A percentile compares a stretch with the other conserved stretches of the same genome.
Evolutionary conservation across 75 land plant genomes (phyloP).

Genomic region (Gnetum montanum): DNA sequence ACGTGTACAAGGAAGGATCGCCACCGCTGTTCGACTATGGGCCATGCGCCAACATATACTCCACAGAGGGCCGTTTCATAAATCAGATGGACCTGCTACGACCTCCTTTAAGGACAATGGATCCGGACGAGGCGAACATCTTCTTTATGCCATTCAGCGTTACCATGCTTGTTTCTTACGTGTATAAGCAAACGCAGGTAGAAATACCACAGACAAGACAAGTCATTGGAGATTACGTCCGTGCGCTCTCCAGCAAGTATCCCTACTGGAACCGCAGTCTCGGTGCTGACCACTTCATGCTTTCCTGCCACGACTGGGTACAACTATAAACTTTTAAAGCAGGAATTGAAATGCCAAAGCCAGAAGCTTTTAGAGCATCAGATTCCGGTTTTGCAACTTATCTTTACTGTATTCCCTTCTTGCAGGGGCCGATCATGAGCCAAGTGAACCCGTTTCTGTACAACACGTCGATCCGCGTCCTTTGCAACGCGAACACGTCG

Average conservation of each 20-base stretch:
- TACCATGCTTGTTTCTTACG: slow-evolving; percentile 45
- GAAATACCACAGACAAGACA: slow-evolving; percentile 21
- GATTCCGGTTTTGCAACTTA: not conserved
- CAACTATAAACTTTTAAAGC: not conserved
- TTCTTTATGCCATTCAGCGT: slow-evolving; percentile 81
- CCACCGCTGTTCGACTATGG: slow-evolving; percentile 80
- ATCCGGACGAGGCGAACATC: slow-evolving; percentile 62
- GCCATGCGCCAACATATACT: slow-evolving; percentile 70
- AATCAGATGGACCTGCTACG: slow-evolving; percentile 47
- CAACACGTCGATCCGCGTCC: slow-evolving; percentile 23
- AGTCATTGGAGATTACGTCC: slow-evolving; percentile 30
- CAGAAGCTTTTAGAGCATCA: not conserved
- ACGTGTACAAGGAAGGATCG: slow-evolving; percentile 68
- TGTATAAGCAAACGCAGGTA: slow-evolving; percentile 23
- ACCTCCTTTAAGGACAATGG: slow-evolving; percentile 37
- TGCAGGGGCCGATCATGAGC: slow-evolving; percentile 29
- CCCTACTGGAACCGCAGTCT: slow-evolving; percentile 55
- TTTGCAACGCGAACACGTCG: slow-evolving; percentile 42
- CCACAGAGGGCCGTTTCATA: slow-evolving; percentile 78
- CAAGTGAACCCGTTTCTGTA: slow-evolving; percentile 14
- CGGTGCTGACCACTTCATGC: slow-evolving; percentile 69
- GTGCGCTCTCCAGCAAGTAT: slow-evolving; percentile 28
- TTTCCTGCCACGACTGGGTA: slow-evolving; percentile 82
- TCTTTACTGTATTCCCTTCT: not conserved
- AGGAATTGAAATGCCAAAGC: not conserved